These are phyloP conservation scores for Rhizoclosmatium sp. DNA, from an alignment of 192 early-diverging fungal species.

Conservation along the genomic window DNA sequence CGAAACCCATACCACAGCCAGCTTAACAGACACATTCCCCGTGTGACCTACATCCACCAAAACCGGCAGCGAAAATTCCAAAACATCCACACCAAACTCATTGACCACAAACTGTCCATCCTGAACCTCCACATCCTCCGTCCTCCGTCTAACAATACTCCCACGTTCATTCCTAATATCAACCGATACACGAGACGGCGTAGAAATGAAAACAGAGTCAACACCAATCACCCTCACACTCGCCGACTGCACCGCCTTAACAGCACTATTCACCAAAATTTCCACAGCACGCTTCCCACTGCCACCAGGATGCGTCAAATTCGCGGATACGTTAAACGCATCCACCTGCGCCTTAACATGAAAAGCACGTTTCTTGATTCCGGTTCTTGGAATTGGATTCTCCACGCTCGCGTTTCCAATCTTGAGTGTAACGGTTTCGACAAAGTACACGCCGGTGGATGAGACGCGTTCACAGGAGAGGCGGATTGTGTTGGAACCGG, in stretches of 20 bases:
- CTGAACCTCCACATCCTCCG: background rate
- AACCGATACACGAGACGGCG: background rate
- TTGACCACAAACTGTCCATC: background rate
- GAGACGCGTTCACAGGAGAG: slow-evolving; percentile 39
- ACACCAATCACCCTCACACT: background rate
- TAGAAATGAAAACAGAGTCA: background rate
- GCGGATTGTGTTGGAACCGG: slow-evolving; percentile 6
- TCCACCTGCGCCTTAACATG: background rate
- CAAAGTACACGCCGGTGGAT: slow-evolving; percentile 67
- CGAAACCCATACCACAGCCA: slow-evolving; percentile 44
- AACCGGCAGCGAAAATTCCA: background rate
- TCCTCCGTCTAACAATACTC: background rate
- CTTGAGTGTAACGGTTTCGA: slow-evolving; percentile 58
- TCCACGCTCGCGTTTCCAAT: slow-evolving; percentile 67
- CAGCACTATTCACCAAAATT: background rate
- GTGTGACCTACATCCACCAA: background rate
- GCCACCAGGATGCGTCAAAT: background rate
- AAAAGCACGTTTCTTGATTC: slow-evolving; percentile 38
- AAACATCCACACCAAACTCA: background rate
- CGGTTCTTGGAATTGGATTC: slow-evolving; percentile 21
- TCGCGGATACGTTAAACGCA: background rate
- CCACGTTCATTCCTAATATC: background rate
- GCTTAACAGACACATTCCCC: background rate
- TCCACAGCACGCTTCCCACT: background rate
- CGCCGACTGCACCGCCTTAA: background rate